Conservation (phyloP, 352 stramenopile genomes). For the Globisporangium acanthophoron region DNA sequence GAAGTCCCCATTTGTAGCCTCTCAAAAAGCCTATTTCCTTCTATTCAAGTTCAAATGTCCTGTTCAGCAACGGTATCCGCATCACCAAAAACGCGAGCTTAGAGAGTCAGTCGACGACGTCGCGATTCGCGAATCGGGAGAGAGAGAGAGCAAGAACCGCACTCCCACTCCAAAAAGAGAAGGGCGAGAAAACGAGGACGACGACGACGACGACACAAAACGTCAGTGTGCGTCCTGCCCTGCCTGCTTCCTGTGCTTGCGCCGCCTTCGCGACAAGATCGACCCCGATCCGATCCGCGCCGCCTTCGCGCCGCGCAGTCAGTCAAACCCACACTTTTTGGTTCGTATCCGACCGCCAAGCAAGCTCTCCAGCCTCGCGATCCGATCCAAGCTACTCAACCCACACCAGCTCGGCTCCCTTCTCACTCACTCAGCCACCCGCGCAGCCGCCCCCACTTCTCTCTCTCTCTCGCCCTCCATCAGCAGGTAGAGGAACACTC, state of each 20-base stretch:
- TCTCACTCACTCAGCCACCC: no score
- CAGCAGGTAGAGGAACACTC: no score
- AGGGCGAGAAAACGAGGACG: constrained; percentile 1
- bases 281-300: not conserved
- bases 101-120: not conserved
- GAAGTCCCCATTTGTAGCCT: no score
- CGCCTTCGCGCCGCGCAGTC: not conserved
- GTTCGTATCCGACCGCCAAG: constrained; percentile 2
- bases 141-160: not conserved
- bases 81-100: not conserved
- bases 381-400: not conserved
- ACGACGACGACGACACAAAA: constrained; percentile 1
- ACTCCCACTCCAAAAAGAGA: not conserved
- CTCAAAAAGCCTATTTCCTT: no score
- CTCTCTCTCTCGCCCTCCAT: no score
- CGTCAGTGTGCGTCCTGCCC: not conserved
- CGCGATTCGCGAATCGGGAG: not conserved
- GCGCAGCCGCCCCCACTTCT: no score
- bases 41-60: not conserved
- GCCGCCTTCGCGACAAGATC: not conserved
- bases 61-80: not conserved
- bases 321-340: constrained; percentile 3
- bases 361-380: not conserved
- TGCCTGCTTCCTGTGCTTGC: not conserved
- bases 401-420: no score